These are phyloP conservation scores for Umbilicus rupestris DNA, from an alignment of 164 flowering plant species.

Conservation along the genomic window DNA sequence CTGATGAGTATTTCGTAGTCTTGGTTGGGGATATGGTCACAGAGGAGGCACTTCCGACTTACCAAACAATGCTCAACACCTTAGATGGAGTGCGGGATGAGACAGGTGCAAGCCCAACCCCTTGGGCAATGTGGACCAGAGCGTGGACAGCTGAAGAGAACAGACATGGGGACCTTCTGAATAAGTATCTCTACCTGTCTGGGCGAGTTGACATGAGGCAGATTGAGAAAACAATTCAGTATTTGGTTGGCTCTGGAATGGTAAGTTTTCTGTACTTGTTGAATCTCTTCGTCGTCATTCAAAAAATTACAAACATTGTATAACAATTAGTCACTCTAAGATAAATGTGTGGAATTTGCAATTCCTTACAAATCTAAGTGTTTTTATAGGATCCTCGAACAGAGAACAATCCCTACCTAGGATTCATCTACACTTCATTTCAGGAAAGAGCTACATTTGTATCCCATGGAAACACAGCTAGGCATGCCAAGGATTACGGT, in stretches of 20 bases:
- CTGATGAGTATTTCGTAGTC: slow-evolving; percentile 43
- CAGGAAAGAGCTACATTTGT: slow-evolving; percentile 47
- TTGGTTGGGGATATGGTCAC: slow-evolving; percentile 45
- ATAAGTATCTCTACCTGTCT: slow-evolving; percentile 31
- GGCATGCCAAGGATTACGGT: slow-evolving; percentile 35
- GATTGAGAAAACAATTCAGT: slow-evolving; percentile 35
- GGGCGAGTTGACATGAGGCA: slow-evolving; percentile 42
- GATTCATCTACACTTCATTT: slow-evolving; percentile 45
- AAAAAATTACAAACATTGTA: too few species aligned
- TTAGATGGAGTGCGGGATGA: slow-evolving; percentile 41
- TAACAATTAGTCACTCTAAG: too few species aligned
- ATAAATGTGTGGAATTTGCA: too few species aligned
- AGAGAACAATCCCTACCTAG: slow-evolving; percentile 45
- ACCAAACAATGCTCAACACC: slow-evolving; percentile 41
- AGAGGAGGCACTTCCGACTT: too few species aligned
- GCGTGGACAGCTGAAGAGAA: too few species aligned
- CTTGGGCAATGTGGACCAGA: too few species aligned
- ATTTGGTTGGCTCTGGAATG: too few species aligned
- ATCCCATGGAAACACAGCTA: slow-evolving; percentile 51
- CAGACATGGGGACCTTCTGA: slow-evolving; percentile 35
- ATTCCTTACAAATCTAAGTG: too few species aligned
- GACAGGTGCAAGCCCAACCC: slow-evolving; percentile 33
- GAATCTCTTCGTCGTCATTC: too few species aligned
- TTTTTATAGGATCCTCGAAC: too few species aligned
- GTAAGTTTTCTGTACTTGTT: slow-evolving; percentile 23